phyloP scores from a whole-genome alignment of 768 basidiomycete species.

The Suillus ampliporus region DNA sequence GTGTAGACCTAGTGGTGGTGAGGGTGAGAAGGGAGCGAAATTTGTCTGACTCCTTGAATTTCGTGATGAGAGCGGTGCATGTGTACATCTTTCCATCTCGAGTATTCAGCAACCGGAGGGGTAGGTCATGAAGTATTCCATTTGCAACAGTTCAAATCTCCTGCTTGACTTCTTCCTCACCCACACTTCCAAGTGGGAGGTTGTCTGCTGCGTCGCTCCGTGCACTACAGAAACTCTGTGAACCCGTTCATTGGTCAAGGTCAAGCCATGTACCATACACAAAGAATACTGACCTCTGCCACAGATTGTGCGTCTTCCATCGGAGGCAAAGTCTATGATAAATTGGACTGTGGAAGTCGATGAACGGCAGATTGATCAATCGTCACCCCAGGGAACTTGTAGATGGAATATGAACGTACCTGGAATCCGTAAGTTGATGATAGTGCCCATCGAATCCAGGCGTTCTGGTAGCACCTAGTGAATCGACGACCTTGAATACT shows the following conservation, averaged over 20 bases:
- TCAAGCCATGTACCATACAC: too few relatives aligned
- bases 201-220: not conserved
- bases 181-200: not conserved
- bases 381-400: too few relatives aligned
- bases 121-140: conserved; percentile 18
- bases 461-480: too few relatives aligned
- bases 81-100: conserved; percentile 30
- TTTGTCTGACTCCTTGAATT: conserved; percentile 20
- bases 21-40: conserved; percentile 6
- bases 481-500: too few relatives aligned
- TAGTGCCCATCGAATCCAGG: too few relatives aligned
- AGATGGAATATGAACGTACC: not conserved
- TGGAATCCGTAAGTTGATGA: not conserved
- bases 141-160: not conserved
- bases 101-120: conserved; percentile 30
- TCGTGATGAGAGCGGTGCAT: conserved; percentile 20
- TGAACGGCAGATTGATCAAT: not conserved
- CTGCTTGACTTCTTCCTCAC: conserved; percentile 4
- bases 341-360: not conserved
- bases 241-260: not conserved
- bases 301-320: not conserved
- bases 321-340: not conserved
- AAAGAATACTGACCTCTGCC: not conserved
- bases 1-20: conserved; percentile 3
- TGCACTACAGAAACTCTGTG: not conserved